Conservation (phyloP, 768 basidiomycete species). For the Termitomyces heimii region DNA sequence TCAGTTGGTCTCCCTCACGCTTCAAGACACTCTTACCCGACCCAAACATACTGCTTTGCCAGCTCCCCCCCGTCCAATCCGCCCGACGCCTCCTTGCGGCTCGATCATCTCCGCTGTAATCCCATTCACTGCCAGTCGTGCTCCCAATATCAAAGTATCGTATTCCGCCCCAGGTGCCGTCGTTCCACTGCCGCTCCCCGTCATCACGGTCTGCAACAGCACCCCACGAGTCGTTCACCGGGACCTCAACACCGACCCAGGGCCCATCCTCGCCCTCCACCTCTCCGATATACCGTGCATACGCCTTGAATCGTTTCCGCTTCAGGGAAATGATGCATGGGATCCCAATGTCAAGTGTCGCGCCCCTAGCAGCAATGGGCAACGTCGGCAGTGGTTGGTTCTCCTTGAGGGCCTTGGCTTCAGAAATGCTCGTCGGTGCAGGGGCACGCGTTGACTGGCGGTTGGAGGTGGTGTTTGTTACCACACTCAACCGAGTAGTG, state of each 20-base stretch:
- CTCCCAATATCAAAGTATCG: conserved; percentile 77
- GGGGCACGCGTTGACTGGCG: not conserved
- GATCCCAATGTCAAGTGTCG: conserved; percentile 80
- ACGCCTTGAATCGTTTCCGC: conserved; percentile 79
- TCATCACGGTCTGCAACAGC: conserved; percentile 15
- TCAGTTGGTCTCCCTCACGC: conserved; percentile 37
- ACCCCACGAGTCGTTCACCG: conserved; percentile 37
- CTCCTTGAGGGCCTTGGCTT: conserved; percentile 15
- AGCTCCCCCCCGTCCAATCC: conserved; percentile 26
- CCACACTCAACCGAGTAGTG: conserved; percentile 22
- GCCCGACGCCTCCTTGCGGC: conserved; percentile 39
- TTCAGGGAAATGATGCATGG: conserved; percentile 87
- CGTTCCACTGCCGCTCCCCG: conserved; percentile 78
- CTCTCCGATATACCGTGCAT: conserved; percentile 84
- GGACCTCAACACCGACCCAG: conserved; percentile 91
- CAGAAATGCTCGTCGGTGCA: conserved; percentile 1
- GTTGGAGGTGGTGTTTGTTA: not conserved
- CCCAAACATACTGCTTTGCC: conserved; percentile 17
- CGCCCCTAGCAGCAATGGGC: conserved; percentile 40
- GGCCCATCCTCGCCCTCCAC: conserved; percentile 75
- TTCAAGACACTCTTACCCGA: conserved; percentile 28
- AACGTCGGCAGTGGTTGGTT: conserved; percentile 14
- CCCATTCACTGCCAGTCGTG: conserved; percentile 48
- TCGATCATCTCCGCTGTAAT: conserved; percentile 48
- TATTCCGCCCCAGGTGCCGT: conserved; percentile 77